Evolutionary conservation across 306 rosid genomes (phyloP), one percentile per base, ranked within the genome.

Genomic region (Glycyrrhiza uralensis): DNA sequence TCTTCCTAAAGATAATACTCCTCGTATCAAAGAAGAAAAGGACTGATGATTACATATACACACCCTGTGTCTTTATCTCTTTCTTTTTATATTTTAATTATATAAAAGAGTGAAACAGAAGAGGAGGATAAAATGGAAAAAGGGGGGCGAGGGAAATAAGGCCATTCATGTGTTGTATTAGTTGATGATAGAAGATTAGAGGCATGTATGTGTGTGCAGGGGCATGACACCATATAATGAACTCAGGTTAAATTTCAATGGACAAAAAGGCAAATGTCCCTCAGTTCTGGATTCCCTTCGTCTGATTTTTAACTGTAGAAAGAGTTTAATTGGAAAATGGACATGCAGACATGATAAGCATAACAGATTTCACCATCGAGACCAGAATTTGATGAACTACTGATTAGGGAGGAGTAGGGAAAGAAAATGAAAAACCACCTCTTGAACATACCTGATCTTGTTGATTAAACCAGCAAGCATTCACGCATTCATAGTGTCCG

Each of bases 401-500:
- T 50, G 26, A 52, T 14, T 20, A 68, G 52, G 22, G 70, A 79
- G 17, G 24, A 42, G 39, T 10, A 29, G 41, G 69, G 41, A 28
- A 50, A 69, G 45, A 70, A 76, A 35, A 32, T 15, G 3, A 49
- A 44, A 55, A 32, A 35, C 52, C 41, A 59, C 51, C 52, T 22
- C 42, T 68, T 14, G 72, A 62, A 18, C 69, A 66, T 79, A 91
- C 97, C 95, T 94, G 99, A 81, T 94, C 97, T 22, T 82, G 88
- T 57, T 62, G 76, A 82, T 72, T 85, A 80, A 87, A 89, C 85
- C 93, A 87, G 89, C 97, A 94, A 73, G 90, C 82, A 80, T 91
- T 94, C 66, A 89, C 96, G 74, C 46, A 76, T 76, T 91, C 97
- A 39, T 94, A 91, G 82, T 94, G 99, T 44, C 97, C 95, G 54